phyloP scores from a whole-genome alignment of 1,284 basidiomycete genomes.

The Cronartium quercuum region DNA sequence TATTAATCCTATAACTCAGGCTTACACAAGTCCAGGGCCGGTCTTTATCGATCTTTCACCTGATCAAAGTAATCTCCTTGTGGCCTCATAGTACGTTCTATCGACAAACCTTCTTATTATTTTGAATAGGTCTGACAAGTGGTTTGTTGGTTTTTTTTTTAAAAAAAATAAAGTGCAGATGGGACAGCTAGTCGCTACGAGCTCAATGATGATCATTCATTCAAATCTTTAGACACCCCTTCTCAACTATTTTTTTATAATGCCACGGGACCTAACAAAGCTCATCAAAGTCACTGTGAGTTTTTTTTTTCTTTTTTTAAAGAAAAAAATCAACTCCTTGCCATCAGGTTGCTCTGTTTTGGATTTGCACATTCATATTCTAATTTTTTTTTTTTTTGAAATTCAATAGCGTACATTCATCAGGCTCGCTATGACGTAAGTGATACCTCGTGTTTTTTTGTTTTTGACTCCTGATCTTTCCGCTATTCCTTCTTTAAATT shows the following conservation, averaged over 20 bases:
- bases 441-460: not conserved
- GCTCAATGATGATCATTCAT: not conserved
- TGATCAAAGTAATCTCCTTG: constrained; percentile 3
- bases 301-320: not conserved
- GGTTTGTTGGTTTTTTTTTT: not conserved
- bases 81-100: constrained; percentile 7
- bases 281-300: constrained; percentile 16
- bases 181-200: constrained; percentile 8
- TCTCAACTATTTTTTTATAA: not conserved
- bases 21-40: not conserved
- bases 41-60: not conserved
- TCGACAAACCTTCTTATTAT: not conserved
- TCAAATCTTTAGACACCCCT: not conserved
- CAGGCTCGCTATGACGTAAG: constrained; percentile 16
- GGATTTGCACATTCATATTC: not conserved
- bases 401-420: constrained; percentile 19
- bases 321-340: not conserved
- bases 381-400: not conserved
- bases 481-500: too few relatives aligned
- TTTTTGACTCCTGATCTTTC: too few relatives aligned
- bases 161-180: not conserved
- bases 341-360: not conserved
- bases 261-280: constrained; percentile 3
- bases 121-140: not conserved
- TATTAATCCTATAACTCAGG: not conserved